Evolutionary conservation across 164 flowering plant species (phyloP).

Genomic region (Chloranthus sessilifolius): DNA sequence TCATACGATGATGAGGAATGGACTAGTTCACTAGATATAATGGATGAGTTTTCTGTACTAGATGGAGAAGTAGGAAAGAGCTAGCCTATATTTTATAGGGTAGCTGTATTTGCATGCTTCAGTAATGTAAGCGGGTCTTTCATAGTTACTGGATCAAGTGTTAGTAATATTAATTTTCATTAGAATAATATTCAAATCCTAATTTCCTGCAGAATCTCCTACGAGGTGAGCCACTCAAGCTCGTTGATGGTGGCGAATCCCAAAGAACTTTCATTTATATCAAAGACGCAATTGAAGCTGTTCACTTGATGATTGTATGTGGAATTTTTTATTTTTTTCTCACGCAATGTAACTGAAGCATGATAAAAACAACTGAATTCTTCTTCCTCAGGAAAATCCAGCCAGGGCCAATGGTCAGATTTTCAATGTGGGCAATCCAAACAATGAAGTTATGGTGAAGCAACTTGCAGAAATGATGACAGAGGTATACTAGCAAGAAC

Average conservation of each 20-base stretch:
- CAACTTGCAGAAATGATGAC: conserved; percentile 29
- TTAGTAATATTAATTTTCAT: too few relatives aligned
- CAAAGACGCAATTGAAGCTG: conserved; percentile 65
- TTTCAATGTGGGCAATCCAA: conserved; percentile 28
- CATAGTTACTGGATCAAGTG: too few relatives aligned
- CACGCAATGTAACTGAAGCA: neutral
- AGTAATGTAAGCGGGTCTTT: conserved; percentile 47
- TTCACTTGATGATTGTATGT: conserved; percentile 51
- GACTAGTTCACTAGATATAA: conserved; percentile 35
- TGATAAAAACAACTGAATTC: too few relatives aligned
- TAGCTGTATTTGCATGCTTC: too few relatives aligned
- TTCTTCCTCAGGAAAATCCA: conserved; percentile 20
- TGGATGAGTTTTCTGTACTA: conserved; percentile 40
- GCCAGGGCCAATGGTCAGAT: conserved; percentile 24
- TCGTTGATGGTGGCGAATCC: conserved; percentile 60
- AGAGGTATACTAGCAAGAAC: conserved; percentile 12
- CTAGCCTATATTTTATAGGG: too few relatives aligned
- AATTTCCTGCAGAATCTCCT: conserved; percentile 35
- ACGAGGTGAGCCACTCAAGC: conserved; percentile 52
- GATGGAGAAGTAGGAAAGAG: conserved; percentile 78
- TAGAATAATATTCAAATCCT: too few relatives aligned
- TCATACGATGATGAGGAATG: conserved; percentile 47
- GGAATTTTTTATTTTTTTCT: neutral
- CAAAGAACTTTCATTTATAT: conserved; percentile 56
- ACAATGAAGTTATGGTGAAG: conserved; percentile 28